These are phyloP conservation scores for Neospermospora avenae DNA, from an alignment of 2,329 filamentous ascomycete species.

Conservation along the genomic window DNA sequence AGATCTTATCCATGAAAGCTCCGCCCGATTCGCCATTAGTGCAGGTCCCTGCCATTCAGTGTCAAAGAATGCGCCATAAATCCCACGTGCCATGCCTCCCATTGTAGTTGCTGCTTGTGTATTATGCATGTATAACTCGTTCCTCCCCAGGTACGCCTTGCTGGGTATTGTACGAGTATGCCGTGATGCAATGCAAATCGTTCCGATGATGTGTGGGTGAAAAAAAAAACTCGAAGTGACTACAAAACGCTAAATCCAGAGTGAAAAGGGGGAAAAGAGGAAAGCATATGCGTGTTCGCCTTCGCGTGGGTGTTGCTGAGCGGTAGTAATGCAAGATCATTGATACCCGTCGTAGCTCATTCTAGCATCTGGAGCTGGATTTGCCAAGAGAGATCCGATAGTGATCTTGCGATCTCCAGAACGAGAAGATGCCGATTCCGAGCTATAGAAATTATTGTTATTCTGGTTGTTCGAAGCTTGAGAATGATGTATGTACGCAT, in stretches of 20 bases:
- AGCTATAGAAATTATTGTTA: background rate
- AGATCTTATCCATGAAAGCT: background rate
- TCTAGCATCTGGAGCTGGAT: background rate
- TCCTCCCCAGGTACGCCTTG: background rate
- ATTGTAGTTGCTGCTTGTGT: no score
- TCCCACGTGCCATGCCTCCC: background rate
- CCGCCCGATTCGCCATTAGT: no score
- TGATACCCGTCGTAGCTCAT: background rate
- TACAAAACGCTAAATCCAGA: background rate
- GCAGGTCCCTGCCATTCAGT: no score
- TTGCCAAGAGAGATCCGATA: background rate
- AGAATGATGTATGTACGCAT: background rate
- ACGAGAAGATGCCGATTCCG: background rate
- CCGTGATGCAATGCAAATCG: background rate
- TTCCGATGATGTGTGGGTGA: background rate
- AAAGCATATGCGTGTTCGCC: background rate
- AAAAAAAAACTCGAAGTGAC: background rate
- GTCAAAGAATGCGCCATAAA: no score
- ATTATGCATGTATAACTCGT: no score
- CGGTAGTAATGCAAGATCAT: background rate
- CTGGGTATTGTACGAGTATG: conserved; percentile 4
- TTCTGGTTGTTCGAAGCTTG: background rate
- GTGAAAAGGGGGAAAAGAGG: background rate
- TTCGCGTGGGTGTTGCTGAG: no score
- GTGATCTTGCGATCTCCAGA: conserved; percentile 3